Percentiles rank a stretch among this genome's conserved stretches.
These are phyloP conservation scores for Colletotrichum costaricense DNA, from an alignment of 2,329 filamentous ascomycete genomes.

Conservation along the genomic window DNA sequence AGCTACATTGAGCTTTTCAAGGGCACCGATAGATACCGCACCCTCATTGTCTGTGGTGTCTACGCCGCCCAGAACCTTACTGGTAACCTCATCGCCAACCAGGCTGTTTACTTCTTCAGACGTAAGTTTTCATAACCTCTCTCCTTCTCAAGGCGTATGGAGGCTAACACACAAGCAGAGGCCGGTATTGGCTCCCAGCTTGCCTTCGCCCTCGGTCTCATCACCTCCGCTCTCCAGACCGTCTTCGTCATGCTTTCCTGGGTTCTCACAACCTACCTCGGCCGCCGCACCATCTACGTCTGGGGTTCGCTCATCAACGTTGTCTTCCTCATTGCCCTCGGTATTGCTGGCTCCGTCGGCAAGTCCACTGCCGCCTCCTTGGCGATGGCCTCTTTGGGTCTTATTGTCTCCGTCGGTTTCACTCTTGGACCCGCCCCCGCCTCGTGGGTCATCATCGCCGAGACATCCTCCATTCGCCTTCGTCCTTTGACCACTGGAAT, in stretches of 20 bases:
- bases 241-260: slow-evolving; percentile 75
- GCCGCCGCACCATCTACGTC: slow-evolving; percentile 73
- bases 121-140: slow-evolving; percentile 48
- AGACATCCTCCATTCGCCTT: slow-evolving; percentile 74
- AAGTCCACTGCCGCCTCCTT: slow-evolving; percentile 52
- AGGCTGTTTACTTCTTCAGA: slow-evolving; percentile 70
- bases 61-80: slow-evolving; percentile 71
- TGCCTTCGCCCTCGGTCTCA: slow-evolving; percentile 72
- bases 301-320: slow-evolving; percentile 68
- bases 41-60: slow-evolving; percentile 65
- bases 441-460: slow-evolving; percentile 75
- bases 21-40: slow-evolving; percentile 65
- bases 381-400: slow-evolving; percentile 71
- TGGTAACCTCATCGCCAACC: slow-evolving; percentile 72
- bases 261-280: slow-evolving; percentile 73
- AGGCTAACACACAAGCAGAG: slow-evolving; percentile 54
- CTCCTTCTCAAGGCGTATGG: not conserved
- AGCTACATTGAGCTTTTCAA: slow-evolving; percentile 63
- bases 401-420: slow-evolving; percentile 75
- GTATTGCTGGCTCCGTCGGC: slow-evolving; percentile 64
- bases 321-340: slow-evolving; percentile 66
- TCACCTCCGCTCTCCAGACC: slow-evolving; percentile 71
- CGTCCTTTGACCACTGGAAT: slow-evolving; percentile 74
- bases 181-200: slow-evolving; percentile 66
- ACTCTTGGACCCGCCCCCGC: slow-evolving; percentile 71